Conservation (phyloP, 495 filamentous ascomycete genomes). For the Aspergillus sclerotioniger region DNA sequence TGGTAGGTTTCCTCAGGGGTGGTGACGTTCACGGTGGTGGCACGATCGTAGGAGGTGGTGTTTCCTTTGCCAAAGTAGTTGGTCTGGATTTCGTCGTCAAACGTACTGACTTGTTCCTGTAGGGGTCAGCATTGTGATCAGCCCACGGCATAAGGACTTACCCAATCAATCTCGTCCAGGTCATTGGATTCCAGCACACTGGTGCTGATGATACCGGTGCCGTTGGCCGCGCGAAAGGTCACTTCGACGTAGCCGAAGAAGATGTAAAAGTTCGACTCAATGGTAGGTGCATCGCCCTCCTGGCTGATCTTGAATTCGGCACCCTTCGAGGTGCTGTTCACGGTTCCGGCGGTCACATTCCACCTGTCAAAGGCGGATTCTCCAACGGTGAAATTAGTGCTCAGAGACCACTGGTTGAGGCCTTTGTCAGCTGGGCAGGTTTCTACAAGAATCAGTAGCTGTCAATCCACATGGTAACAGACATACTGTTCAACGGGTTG, state of each 20-base stretch:
- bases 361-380: constrained; percentile 51
- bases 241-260: constrained; percentile 74
- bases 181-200: constrained; percentile 83
- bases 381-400: constrained; percentile 63
- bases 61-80: constrained; percentile 96
- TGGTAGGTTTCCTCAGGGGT: constrained; percentile 67
- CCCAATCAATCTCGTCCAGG: constrained; percentile 94
- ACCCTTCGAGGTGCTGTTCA: constrained; percentile 50
- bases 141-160: constrained; percentile 30
- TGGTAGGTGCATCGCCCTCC: constrained; percentile 70
- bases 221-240: constrained; percentile 66
- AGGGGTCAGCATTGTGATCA: background rate
- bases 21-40: constrained; percentile 51
- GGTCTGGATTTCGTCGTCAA: constrained; percentile 62
- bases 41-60: constrained; percentile 74
- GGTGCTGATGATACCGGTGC: constrained; percentile 74
- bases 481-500: constrained; percentile 33
- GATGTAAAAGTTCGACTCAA: constrained; percentile 72
- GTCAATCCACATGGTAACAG: background rate
- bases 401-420: constrained; percentile 52
- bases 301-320: constrained; percentile 70
- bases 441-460: background rate
- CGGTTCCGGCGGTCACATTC: constrained; percentile 57
- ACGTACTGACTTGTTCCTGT: constrained; percentile 30
- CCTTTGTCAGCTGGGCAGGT: constrained; percentile 64